Conservation (phyloP, 305 asterid species). For the Fraxinus xanthoxyloides region DNA sequence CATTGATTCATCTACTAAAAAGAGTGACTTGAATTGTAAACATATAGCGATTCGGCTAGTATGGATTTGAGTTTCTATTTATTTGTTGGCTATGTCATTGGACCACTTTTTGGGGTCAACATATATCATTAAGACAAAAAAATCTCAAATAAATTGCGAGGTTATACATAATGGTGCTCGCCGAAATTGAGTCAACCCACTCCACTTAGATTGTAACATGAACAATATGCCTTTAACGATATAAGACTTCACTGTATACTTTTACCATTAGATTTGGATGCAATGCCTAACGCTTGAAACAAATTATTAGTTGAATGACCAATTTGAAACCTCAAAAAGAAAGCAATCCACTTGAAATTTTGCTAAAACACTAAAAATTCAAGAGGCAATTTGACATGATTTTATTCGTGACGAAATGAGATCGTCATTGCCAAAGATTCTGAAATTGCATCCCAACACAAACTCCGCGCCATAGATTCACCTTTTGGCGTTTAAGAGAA, state of each 20-base stretch:
- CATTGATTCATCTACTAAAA: too few species aligned
- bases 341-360: neutral
- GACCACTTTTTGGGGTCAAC: too few species aligned
- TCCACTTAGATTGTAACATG: neutral
- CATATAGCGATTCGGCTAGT: too few species aligned
- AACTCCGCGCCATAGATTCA: neutral
- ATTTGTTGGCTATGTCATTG: too few species aligned
- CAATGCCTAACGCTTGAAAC: neutral
- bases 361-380: neutral
- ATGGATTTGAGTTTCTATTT: too few species aligned
- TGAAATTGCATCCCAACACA: neutral
- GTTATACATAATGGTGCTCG: neutral
- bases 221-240: neutral
- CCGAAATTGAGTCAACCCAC: neutral
- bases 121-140: neutral
- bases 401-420: too few species aligned
- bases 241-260: too few species aligned
- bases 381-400: neutral
- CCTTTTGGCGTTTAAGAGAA: neutral
- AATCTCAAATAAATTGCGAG: neutral
- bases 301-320: neutral
- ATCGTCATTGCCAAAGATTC: too few species aligned
- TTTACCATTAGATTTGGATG: neutral
- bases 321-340: neutral
- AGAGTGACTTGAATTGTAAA: too few species aligned